A percentile compares a stretch with the other conserved stretches of the same genome.
Evolutionary conservation across 169 alveolate species (phyloP).

Genomic region (Plasmodium berghei): DNA sequence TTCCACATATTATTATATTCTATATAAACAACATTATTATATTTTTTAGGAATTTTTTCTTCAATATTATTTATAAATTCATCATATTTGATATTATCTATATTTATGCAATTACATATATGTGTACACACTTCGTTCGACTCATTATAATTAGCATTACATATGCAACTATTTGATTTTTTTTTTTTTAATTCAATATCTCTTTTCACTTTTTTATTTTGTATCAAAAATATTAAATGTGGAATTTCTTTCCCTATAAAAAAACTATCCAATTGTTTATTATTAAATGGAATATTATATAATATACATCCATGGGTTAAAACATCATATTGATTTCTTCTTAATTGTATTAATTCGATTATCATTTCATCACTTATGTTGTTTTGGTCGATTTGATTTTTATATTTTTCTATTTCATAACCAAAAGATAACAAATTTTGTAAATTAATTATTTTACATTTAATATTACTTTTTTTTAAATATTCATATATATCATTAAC

Average conservation of each 20-base stretch:
- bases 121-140: no score
- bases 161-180: no score
- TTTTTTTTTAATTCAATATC: background rate
- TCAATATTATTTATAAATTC: constrained; percentile 22
- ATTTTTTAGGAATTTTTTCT: constrained; percentile 21
- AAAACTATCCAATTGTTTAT: constrained; percentile 11
- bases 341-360: constrained; percentile 21
- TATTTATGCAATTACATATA: background rate
- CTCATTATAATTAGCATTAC: no score
- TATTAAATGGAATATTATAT: constrained; percentile 42
- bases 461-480: constrained; percentile 14
- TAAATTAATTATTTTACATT: constrained; percentile 31
- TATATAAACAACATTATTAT: constrained; percentile 39
- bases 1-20: constrained; percentile 58
- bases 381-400: constrained; percentile 2
- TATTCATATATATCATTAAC: constrained; percentile 11
- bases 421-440: constrained; percentile 48
- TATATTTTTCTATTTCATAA: constrained; percentile 21
- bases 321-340: constrained; percentile 57
- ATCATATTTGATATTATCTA: background rate
- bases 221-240: constrained; percentile 41
- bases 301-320: constrained; percentile 69
- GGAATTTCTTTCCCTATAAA: constrained; percentile 22
- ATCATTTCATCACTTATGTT: constrained; percentile 12
- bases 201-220: background rate